Base-by-base conservation (phyloP, 352 stramenopile genomes). In the Chloridella minuta region DNA sequence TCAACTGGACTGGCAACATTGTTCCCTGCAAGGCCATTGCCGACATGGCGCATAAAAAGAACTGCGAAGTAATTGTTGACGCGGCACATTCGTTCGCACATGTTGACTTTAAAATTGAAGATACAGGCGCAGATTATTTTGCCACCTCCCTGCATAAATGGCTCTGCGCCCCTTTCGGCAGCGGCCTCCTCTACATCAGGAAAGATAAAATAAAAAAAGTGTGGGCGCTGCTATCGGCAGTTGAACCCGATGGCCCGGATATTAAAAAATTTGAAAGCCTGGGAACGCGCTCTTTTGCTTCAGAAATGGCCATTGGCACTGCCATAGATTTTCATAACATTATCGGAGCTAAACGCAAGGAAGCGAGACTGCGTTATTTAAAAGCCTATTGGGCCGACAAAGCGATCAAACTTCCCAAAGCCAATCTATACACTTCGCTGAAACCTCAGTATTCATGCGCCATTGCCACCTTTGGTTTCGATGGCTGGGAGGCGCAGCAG, bases 231-330 rank as follows among this genome's bases (percentile, higher is more conserved):
- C n/a, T 66, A n/a, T 66, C 40, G 40, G n/a, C 10, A 18, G 40
- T 66, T 18, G 40, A 66, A 66, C 40, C 40, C 40, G 40, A 66
- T n/a, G 40, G 40, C 10, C 10, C 10, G 10, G 40, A 66, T 66
- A 66, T 66, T 66, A 66, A 66, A 66, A 66, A 66, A 66, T 66
- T 66, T 66, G 40, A 66, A n/a, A 66, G 40, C n/a, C 40, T 66
- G 10, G 40, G 40, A 66, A 66, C 40, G n/a, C 40, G 40, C n/a
- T 66, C 40, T 18, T 66, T 66, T 66, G 40, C 40, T 10, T 18
- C 40, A 18, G 40, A 66, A 66, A 66, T 66, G 40, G 40, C 40
- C n/a, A 66, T 66, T 66, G 40, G 40, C 10, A 66, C 40, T n/a
- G 40, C 40, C 40, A 66, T 66, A 18, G 40, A 66, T 66, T 66